A percentile compares a stretch with the other conserved stretches of the same genome.
These are phyloP conservation scores for Zymoseptoria passerinii DNA, from an alignment of 2,329 filamentous ascomycete species.

Conservation along the genomic window DNA sequence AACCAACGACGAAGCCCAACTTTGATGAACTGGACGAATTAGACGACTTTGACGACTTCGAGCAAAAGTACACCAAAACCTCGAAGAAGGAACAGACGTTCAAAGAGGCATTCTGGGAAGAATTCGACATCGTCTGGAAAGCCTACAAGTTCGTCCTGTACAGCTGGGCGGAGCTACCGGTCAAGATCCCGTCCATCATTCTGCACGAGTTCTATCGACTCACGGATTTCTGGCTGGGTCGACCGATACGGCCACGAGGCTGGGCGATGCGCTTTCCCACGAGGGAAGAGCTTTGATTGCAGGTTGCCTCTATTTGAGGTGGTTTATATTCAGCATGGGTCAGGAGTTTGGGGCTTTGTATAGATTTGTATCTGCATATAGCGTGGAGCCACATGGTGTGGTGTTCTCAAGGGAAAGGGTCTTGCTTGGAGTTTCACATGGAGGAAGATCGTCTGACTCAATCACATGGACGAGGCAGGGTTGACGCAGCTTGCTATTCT, in stretches of 20 bases:
- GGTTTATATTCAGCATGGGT: background rate
- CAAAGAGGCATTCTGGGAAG: slow-evolving; percentile 52
- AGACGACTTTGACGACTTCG: slow-evolving; percentile 20
- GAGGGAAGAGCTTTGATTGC: slow-evolving; percentile 20
- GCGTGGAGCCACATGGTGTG: background rate
- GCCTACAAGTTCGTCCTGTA: slow-evolving; percentile 58
- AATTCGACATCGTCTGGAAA: slow-evolving; percentile 55
- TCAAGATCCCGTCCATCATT: slow-evolving; percentile 37
- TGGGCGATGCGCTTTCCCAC: slow-evolving; percentile 47
- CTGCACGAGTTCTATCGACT: slow-evolving; percentile 47
- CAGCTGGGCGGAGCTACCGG: slow-evolving; percentile 53
- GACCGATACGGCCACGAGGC: slow-evolving; percentile 47
- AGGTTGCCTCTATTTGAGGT: background rate
- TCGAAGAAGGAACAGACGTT: slow-evolving; percentile 37
- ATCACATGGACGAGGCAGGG: background rate
- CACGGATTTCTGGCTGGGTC: slow-evolving; percentile 57
- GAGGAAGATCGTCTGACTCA: background rate
- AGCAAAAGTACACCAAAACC: background rate
- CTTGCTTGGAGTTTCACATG: background rate
- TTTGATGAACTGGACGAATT: slow-evolving; percentile 21
- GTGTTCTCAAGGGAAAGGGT: background rate
- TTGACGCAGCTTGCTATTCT: background rate
- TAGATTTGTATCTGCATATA: background rate
- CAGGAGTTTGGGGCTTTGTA: background rate
- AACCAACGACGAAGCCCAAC: slow-evolving; percentile 9